Percentiles rank a stretch among this genome's conserved stretches.
phyloP scores from a whole-genome alignment of 495 filamentous ascomycete genomes.

The Xylaria scruposa region DNA sequence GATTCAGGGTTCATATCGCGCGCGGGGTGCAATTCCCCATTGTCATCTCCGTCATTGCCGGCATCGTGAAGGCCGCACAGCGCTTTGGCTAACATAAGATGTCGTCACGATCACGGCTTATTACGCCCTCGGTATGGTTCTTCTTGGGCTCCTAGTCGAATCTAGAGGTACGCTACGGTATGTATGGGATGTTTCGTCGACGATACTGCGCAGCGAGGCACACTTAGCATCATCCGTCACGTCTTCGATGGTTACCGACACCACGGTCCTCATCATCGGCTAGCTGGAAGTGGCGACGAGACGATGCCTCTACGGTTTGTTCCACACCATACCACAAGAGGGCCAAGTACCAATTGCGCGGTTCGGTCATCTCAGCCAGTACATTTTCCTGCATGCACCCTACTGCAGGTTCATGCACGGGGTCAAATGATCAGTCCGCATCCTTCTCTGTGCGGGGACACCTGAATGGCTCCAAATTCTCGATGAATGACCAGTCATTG shows the following conservation, averaged over 20 bases:
- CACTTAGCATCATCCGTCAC: background rate
- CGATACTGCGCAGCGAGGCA: background rate
- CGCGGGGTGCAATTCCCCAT: constrained; percentile 4
- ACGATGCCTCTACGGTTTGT: constrained; percentile 6
- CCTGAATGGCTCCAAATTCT: constrained; percentile 15
- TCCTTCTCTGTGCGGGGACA: constrained; percentile 30
- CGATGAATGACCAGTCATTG: constrained; percentile 7
- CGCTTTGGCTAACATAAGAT: constrained; percentile 8
- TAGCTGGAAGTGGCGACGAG: background rate
- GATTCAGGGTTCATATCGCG: constrained; percentile 17
- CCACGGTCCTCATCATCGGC: constrained; percentile 10
- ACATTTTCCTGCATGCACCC: constrained; percentile 28
- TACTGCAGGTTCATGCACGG: constrained; percentile 46
- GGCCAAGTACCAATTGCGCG: constrained; percentile 25
- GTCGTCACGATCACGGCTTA: constrained; percentile 24
- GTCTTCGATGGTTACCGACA: constrained; percentile 11
- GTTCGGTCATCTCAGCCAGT: constrained; percentile 23
- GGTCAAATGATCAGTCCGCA: constrained; percentile 34
- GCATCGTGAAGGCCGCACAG: constrained; percentile 10
- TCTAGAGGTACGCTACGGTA: background rate
- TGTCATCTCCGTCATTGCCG: background rate
- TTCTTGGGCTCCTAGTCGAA: background rate
- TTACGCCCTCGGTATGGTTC: background rate
- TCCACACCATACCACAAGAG: constrained; percentile 2
- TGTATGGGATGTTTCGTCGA: background rate